Percentiles rank a stretch among this genome's conserved stretches.
phyloP scores from a whole-genome alignment of 2,329 filamentous ascomycete species.

The Clarireedia homoeocarpa region DNA sequence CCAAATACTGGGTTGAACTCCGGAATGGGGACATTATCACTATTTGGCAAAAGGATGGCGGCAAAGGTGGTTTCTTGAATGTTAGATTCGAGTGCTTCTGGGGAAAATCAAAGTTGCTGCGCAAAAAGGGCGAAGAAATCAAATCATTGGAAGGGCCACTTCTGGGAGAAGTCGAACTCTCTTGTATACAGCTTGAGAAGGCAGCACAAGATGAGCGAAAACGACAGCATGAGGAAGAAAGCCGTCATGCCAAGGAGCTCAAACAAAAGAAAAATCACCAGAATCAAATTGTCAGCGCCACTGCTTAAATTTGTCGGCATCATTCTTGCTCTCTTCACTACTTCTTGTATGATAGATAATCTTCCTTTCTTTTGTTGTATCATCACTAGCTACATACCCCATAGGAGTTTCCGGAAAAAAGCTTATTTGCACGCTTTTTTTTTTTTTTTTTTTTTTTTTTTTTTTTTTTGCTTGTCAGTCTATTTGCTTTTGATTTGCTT shows the following conservation, averaged over 20 bases:
- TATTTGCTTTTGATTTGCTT: no score
- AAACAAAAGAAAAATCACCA: background rate
- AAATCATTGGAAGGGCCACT: constrained; percentile 15
- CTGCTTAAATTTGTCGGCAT: no score
- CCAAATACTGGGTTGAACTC: constrained; percentile 56
- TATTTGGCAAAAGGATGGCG: constrained; percentile 45
- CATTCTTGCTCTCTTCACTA: background rate
- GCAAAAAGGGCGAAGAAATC: constrained; percentile 17
- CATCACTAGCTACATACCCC: background rate
- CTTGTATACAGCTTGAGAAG: constrained; percentile 20
- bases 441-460: background rate
- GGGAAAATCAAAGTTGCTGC: constrained; percentile 21
- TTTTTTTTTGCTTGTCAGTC: background rate
- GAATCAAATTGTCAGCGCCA: background rate
- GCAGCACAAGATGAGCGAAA: constrained; percentile 10
- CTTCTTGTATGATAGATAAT: background rate
- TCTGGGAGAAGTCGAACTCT: constrained; percentile 20
- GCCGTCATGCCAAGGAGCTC: background rate
- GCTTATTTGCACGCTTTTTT: background rate
- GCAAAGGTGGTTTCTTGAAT: constrained; percentile 21
- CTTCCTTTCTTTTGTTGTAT: background rate
- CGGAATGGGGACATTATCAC: constrained; percentile 71
- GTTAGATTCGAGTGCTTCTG: constrained; percentile 28
- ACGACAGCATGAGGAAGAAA: background rate
- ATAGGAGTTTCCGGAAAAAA: background rate